Evolutionary conservation across 2,329 filamentous ascomycete species (phyloP).

Genomic region (Sporothrix pallida): DNA sequence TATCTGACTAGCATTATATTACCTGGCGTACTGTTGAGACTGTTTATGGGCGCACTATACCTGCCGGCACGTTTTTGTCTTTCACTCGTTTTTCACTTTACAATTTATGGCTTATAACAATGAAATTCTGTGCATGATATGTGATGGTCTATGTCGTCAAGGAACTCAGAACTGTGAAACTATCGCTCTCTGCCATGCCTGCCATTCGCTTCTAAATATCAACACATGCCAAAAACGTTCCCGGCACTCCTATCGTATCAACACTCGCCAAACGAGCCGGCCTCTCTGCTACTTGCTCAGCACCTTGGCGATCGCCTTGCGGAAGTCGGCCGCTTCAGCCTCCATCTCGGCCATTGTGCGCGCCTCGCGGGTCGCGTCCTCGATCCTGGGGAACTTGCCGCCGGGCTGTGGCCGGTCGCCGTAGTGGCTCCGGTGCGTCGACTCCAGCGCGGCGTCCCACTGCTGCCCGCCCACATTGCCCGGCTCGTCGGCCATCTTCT

Average conservation of each 20-base stretch:
- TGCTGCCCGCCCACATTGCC: conserved; percentile 79
- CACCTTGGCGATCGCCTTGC: conserved; percentile 48
- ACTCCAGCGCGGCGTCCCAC: conserved; percentile 54
- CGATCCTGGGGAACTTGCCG: conserved; percentile 69
- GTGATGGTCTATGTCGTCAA: conserved; percentile 2
- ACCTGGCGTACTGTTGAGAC: neutral
- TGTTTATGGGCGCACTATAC: neutral
- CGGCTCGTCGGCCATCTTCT: conserved; percentile 79
- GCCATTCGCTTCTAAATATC: neutral
- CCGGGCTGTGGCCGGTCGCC: conserved; percentile 53
- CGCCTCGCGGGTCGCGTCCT: conserved; percentile 71
- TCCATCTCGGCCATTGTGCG: conserved; percentile 78
- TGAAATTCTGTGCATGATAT: neutral
- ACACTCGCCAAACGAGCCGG: neutral
- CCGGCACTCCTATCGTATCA: neutral
- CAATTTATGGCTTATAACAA: neutral
- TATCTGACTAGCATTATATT: neutral
- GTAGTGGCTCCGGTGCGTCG: neutral
- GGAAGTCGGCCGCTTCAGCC: conserved; percentile 74
- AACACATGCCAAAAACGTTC: neutral
- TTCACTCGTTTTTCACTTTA: neutral
- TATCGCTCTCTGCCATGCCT: neutral
- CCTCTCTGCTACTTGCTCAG: neutral
- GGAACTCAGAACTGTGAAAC: neutral
- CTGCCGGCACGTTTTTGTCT: neutral